Percentiles rank a stretch among this genome's conserved stretches.
phyloP scores from a whole-genome alignment of 192 early-diverging fungal genomes.

The Obelidium mucronatum region DNA sequence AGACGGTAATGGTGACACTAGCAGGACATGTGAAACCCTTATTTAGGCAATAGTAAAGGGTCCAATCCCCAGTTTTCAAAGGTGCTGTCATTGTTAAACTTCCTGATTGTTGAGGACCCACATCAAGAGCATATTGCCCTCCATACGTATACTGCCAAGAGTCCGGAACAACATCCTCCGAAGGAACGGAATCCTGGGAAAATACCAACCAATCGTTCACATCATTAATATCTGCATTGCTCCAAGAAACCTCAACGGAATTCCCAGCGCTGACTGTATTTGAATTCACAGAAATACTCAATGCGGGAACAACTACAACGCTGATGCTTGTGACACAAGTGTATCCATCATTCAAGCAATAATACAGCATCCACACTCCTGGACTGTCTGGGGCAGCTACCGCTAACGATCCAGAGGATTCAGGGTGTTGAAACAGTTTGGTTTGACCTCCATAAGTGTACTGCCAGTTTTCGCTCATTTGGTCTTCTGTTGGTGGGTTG shows the following conservation, averaged over 20 bases:
- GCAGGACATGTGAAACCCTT: background rate
- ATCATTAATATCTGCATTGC: no score
- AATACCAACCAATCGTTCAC: no score
- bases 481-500: no score
- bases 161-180: no score
- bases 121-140: background rate
- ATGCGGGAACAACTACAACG: background rate
- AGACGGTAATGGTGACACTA: background rate
- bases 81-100: background rate
- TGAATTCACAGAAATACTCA: no score
- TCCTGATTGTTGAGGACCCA: background rate
- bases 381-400: background rate
- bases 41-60: background rate
- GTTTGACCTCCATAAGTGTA: background rate
- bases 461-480: no score
- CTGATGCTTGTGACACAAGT: background rate
- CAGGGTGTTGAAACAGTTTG: background rate
- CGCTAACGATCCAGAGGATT: background rate
- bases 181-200: no score
- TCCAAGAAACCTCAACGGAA: no score
- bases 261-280: no score
- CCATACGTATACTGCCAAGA: slow-evolving; percentile 5
- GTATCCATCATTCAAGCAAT: background rate
- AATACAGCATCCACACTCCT: background rate
- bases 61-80: background rate